A percentile compares a stretch with the other conserved stretches of the same genome.
phyloP scores from a whole-genome alignment of 140 eudicot species.

The Ambrosia hybrid region DNA sequence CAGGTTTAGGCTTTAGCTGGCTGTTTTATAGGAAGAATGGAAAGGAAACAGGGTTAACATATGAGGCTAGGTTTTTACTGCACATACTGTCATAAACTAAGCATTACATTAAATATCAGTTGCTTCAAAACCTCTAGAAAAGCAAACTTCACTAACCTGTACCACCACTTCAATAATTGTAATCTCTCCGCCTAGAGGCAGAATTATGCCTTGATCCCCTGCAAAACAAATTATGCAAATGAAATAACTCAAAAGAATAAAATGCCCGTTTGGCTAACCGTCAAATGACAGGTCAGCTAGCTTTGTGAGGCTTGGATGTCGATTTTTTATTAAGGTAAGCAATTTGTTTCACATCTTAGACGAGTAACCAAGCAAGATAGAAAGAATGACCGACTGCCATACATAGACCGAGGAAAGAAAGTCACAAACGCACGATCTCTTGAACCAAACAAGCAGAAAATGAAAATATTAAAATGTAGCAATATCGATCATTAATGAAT shows the following conservation, averaged over 20 bases:
- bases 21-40: conserved; percentile 79
- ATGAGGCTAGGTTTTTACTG: conserved; percentile 46
- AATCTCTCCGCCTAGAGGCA: conserved; percentile 63
- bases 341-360: no score
- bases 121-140: conserved; percentile 12
- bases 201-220: conserved; percentile 76
- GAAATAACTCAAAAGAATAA: conserved; percentile 6
- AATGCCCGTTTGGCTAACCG: neutral
- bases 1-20: conserved; percentile 91
- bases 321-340: no score
- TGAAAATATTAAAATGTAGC: no score
- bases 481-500: no score
- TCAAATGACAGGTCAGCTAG: neutral
- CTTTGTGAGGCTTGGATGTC: no score
- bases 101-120: conserved; percentile 17
- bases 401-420: no score
- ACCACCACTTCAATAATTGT: conserved; percentile 54
- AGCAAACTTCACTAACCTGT: conserved; percentile 53
- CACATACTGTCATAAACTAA: conserved; percentile 33
- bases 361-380: no score
- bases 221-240: conserved; percentile 24
- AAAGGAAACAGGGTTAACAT: conserved; percentile 69
- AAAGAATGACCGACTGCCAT: no score
- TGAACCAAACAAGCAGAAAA: no score
- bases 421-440: no score